Evolutionary conservation across 2,329 filamentous ascomycete genomes (phyloP), one percentile per base, ranked within the genome.

Genomic region (Penicillium griseofulvum): DNA sequence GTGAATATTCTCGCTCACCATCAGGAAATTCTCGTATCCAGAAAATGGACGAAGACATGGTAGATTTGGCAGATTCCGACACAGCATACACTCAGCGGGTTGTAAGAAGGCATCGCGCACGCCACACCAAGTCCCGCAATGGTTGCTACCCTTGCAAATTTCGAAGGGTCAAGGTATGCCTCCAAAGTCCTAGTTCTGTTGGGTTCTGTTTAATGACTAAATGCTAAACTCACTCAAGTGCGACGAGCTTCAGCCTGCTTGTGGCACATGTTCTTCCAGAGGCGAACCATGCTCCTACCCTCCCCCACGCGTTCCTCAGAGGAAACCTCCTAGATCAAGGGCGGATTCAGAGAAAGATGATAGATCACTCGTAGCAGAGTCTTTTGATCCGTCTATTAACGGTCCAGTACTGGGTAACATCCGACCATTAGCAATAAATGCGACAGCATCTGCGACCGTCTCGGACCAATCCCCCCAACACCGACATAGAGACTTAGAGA

Each of bases 121-220:
- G 43, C n/a, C 43, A 46, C 43, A 46, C 43, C 29, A 46, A 46
- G 7, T 46, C 43, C 5, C 43, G 43, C 19, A 46, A 46, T 46
- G 43, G 43, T 4, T 46, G 43, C 29, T 46, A 46, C n/a, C 29
- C 43, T 17, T 46, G 43, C 43, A 46, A 46, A 46, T 7, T 12
- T 9, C 28, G 43, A 12, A 33, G 43, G 29, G 19, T 46, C 2
- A 46, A 46, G 29, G 43, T 46, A 19, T 8, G n/a, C 9, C 16
- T 28, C 16, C n/a, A n/a, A 4, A 17, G 7, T 17, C 8, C 26
- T 44, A 19, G 5, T 11, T 9, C 22, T 14, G 41, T 7, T 44
- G 10, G 9, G 10, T 7, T 17, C 26, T 11, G 4, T 31, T 44
- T 17, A 8, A 12, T 16, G 24, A 28, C 7, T 2, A 29, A 10